Evolutionary conservation across 164 flowering plant species (phyloP).

Genomic region (Litsea cubeba): DNA sequence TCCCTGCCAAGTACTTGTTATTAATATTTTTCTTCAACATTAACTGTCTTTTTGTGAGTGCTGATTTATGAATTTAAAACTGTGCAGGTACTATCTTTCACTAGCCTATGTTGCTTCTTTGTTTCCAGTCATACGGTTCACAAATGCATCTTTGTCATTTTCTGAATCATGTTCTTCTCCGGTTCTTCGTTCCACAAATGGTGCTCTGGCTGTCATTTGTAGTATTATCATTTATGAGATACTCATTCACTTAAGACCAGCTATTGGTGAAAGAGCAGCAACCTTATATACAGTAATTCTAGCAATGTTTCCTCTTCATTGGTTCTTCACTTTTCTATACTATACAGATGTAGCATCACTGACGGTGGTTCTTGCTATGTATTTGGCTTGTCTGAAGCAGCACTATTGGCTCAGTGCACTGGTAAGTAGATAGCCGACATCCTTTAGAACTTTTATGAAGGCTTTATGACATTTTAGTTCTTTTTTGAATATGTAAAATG

Average conservation of each 20-base stretch:
- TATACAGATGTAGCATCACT: slow-evolving; percentile 94
- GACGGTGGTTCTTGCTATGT: slow-evolving; percentile 75
- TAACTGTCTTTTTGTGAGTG: not conserved
- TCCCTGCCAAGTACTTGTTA: too few relatives aligned
- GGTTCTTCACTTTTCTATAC: slow-evolving; percentile 92
- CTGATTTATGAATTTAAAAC: slow-evolving; percentile 22
- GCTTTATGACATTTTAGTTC: not conserved
- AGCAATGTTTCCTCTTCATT: slow-evolving; percentile 78
- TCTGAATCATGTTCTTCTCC: slow-evolving; percentile 53
- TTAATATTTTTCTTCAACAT: too few relatives aligned
- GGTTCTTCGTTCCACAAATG: slow-evolving; percentile 73
- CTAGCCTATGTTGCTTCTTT: slow-evolving; percentile 81
- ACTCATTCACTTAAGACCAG: slow-evolving; percentile 53
- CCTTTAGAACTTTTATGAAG: not conserved
- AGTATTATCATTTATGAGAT: slow-evolving; percentile 65
- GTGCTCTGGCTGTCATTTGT: slow-evolving; percentile 63
- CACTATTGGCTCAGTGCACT: slow-evolving; percentile 59
- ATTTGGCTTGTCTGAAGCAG: slow-evolving; percentile 69
- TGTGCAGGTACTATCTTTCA: slow-evolving; percentile 95
- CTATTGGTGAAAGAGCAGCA: slow-evolving; percentile 50
- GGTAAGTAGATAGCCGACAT: slow-evolving; percentile 39
- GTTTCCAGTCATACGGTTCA: slow-evolving; percentile 55
- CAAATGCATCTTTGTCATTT: slow-evolving; percentile 35
- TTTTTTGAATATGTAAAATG: not conserved
- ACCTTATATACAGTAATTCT: slow-evolving; percentile 56